Conservation (phyloP, 768 basidiomycete species). For the Daedaleopsis nitida region DNA sequence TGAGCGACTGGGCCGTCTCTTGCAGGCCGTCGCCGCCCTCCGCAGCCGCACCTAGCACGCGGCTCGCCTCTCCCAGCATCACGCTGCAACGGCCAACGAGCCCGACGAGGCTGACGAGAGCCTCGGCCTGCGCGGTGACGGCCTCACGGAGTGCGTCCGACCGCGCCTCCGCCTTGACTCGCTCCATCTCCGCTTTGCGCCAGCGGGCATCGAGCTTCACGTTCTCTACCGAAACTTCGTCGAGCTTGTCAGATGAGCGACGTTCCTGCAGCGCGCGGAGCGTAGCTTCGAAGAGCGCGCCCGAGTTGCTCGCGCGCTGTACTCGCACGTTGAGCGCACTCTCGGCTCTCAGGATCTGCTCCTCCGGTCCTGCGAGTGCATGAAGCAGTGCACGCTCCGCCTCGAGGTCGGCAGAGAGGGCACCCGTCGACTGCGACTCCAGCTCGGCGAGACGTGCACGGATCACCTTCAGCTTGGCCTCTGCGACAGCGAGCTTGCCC, state of each 20-base stretch:
- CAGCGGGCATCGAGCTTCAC: conserved; percentile 69
- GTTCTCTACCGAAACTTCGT: conserved; percentile 68
- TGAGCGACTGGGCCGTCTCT: conserved; percentile 48
- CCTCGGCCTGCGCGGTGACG: conserved; percentile 63
- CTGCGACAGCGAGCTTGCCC: conserved; percentile 71
- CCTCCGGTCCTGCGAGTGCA: conserved; percentile 70
- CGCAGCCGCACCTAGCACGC: conserved; percentile 41
- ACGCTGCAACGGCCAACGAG: conserved; percentile 81
- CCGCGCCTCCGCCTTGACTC: conserved; percentile 63
- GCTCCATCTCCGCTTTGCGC: conserved; percentile 73
- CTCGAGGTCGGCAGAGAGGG: conserved; percentile 59
- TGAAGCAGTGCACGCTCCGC: conserved; percentile 73
- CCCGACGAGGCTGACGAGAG: conserved; percentile 72
- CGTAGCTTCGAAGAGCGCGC: conserved; percentile 83
- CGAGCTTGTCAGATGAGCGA: conserved; percentile 69
- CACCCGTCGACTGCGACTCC: conserved; percentile 38
- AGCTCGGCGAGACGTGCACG: conserved; percentile 63
- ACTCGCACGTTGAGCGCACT: conserved; percentile 61
- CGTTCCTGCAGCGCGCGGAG: conserved; percentile 83
- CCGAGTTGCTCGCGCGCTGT: conserved; percentile 71
- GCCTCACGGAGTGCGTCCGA: conserved; percentile 63
- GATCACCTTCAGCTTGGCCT: conserved; percentile 65
- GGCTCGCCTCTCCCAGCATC: conserved; percentile 61
- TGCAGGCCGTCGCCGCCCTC: conserved; percentile 40
- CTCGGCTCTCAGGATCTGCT: conserved; percentile 59